These are phyloP conservation scores for Saccharomyces pastorianus DNA, from an alignment of 1,139 yeast species.

Conservation along the genomic window DNA sequence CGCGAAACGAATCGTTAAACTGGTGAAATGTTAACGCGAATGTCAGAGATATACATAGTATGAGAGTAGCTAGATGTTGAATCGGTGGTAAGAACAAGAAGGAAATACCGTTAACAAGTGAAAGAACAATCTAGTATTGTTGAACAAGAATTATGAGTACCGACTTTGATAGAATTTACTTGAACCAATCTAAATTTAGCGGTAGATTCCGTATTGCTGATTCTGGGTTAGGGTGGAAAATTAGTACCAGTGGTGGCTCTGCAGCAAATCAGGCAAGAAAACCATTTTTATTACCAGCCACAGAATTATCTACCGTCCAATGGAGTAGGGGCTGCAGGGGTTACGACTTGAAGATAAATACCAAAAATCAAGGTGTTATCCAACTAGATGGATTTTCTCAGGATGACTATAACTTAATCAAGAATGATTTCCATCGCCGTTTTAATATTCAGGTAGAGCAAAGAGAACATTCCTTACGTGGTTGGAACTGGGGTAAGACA, in stretches of 20 bases:
- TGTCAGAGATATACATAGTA: neutral
- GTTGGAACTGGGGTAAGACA: conserved; percentile 98
- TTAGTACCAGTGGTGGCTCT: conserved; percentile 50
- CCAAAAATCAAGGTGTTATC: conserved; percentile 80
- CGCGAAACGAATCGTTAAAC: neutral
- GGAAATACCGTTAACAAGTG: neutral
- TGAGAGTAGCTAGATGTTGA: neutral
- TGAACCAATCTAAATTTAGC: conserved; percentile 72
- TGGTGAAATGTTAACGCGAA: neutral
- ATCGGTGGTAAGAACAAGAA: neutral
- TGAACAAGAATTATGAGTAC: conserved; percentile 27
- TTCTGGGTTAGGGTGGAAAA: conserved; percentile 96
- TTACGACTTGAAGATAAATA: conserved; percentile 78
- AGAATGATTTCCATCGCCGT: conserved; percentile 74
- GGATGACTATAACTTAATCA: conserved; percentile 70
- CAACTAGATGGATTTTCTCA: conserved; percentile 86
- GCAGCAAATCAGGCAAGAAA: conserved; percentile 41
- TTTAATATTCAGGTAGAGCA: conserved; percentile 68
- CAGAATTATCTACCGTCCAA: conserved; percentile 67
- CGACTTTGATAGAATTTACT: conserved; percentile 76
- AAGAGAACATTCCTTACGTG: conserved; percentile 86
- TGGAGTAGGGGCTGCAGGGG: conserved; percentile 97
- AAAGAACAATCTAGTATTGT: too few relatives aligned
- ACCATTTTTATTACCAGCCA: conserved; percentile 80
- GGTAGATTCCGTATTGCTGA: conserved; percentile 94